phyloP scores from a whole-genome alignment of 1,284 basidiomycete genomes.

The Sporisorium reilianum region DNA sequence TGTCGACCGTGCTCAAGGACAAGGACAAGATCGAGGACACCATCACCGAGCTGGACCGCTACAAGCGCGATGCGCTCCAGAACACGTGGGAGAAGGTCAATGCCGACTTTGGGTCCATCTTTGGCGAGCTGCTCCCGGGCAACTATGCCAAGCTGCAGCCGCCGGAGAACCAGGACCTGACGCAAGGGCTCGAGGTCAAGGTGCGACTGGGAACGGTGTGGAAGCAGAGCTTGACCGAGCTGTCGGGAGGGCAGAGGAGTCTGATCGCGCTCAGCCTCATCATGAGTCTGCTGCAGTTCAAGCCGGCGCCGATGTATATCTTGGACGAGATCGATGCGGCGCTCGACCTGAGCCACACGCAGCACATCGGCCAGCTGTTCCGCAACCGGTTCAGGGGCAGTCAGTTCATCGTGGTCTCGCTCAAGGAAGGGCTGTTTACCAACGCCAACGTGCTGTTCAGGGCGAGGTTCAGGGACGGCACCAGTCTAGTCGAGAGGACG shows the following conservation, averaged over 20 bases:
- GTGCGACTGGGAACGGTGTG: conserved; percentile 93
- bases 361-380: conserved; percentile 97
- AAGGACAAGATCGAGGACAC: conserved; percentile 96
- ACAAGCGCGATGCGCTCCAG: conserved; percentile 91
- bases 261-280: conserved; percentile 96
- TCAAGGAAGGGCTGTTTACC: conserved; percentile 94
- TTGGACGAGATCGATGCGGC: conserved; percentile 98
- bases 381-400: conserved; percentile 95
- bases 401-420: conserved; percentile 96
- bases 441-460: conserved; percentile 97
- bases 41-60: conserved; percentile 90
- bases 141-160: conserved; percentile 96
- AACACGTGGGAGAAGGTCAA: conserved; percentile 98
- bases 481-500: conserved; percentile 81
- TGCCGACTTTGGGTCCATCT: conserved; percentile 92
- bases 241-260: conserved; percentile 96
- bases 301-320: conserved; percentile 99
- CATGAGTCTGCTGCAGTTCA: conserved; percentile 98
- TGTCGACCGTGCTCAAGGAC: conserved; percentile 89
- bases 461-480: conserved; percentile 90
- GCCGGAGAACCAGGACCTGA: conserved; percentile 91
- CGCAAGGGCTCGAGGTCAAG: conserved; percentile 95
- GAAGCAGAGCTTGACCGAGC: conserved; percentile 96
- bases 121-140: conserved; percentile 92
- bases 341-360: conserved; percentile 91